phyloP scores from a whole-genome alignment of 108 stramenopile genomes.

The Phaeodactylum tricornutum region DNA sequence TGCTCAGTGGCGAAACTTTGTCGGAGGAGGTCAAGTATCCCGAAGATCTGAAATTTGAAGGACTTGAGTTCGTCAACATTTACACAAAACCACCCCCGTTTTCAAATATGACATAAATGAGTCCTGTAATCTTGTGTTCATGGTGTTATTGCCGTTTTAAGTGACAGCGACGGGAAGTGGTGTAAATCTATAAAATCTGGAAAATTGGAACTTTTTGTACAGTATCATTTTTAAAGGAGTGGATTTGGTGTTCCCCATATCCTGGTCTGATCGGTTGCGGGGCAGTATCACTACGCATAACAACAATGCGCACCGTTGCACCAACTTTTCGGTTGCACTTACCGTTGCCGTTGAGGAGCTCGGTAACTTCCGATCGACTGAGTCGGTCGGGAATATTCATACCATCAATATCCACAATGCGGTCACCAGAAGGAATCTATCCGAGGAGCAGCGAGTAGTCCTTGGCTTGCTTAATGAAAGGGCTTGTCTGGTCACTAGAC shows the following conservation, averaged over 20 bases:
- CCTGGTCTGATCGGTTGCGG: too few species aligned
- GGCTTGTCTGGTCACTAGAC: constrained; percentile 1
- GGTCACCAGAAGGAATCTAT: constrained; percentile 32
- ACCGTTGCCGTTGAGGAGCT: constrained; percentile 4
- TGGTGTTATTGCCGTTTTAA: too few species aligned
- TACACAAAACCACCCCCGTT: constrained; percentile 45
- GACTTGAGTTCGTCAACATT: constrained; percentile 88
- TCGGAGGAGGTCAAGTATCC: constrained; percentile 79
- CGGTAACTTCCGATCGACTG: constrained; percentile 11
- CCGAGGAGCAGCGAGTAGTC: constrained; percentile 45
- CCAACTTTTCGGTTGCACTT: neutral
- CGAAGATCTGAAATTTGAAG: constrained; percentile 87
- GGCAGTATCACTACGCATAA: too few species aligned
- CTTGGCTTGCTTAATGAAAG: constrained; percentile 28
- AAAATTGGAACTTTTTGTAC: too few species aligned
- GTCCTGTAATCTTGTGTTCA: too few species aligned
- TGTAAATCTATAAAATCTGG: too few species aligned
- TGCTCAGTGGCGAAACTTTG: constrained; percentile 81
- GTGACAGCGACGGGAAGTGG: too few species aligned
- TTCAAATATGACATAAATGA: too few species aligned
- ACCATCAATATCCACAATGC: constrained; percentile 46
- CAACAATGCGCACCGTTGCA: constrained; percentile 4
- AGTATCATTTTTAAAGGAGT: too few species aligned
- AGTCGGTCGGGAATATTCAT: constrained; percentile 36
- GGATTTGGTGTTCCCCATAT: too few species aligned